Evolutionary conservation across 1,139 yeast species (phyloP), one percentile per base, ranked within the genome.

Genomic region (Kodamaea arcana): DNA sequence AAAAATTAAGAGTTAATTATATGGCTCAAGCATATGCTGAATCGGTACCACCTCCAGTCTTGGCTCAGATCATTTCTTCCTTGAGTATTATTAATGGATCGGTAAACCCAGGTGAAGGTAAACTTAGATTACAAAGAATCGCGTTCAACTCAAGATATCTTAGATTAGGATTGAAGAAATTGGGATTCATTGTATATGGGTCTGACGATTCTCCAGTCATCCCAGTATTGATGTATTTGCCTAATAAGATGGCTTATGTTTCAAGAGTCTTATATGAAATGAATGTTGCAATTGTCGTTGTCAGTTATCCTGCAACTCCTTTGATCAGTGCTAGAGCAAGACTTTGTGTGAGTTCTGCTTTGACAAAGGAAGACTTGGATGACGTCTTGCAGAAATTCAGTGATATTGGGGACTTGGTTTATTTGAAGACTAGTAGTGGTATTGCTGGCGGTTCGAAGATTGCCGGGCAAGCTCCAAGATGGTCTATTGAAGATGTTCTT

Each of bases 261-360:
- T 83, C 96, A 28, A 77, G 96, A 57, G 74, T 78, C 73, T 74
- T 92, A 72, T 76, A 84, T 48, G 79, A 75, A 39, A 69, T 78
- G 60, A 84, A 84, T 37, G 81, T 92, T 43, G 98, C 98, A 4
- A 92, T 92, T 34, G 99, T 94, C 30, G 82, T 92, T 48, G 97
- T 90, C 31, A 96, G 97, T 20, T 92, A 92, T 56, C 99, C 99
- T 8, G 98, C 98, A 1, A 90, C 98, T 1, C 96, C 97, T 21
- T 72, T 92, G 46, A 81, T 86, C 24, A 78, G 90, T 35, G 86
- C 95, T 9, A 79, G 98, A 64, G 90, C 87, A 17, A 79, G 99
- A 58, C 77, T 92, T 51, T 92, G 99, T 69, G 83, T 94, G 46
- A 83, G 95, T 40, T 72, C 97, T 0, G 86, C 97, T 1, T 72